A percentile compares a stretch with the other conserved stretches of the same genome.
Evolutionary conservation across 2,329 filamentous ascomycete genomes (phyloP).

Genomic region (Hypoxylon sp.): DNA sequence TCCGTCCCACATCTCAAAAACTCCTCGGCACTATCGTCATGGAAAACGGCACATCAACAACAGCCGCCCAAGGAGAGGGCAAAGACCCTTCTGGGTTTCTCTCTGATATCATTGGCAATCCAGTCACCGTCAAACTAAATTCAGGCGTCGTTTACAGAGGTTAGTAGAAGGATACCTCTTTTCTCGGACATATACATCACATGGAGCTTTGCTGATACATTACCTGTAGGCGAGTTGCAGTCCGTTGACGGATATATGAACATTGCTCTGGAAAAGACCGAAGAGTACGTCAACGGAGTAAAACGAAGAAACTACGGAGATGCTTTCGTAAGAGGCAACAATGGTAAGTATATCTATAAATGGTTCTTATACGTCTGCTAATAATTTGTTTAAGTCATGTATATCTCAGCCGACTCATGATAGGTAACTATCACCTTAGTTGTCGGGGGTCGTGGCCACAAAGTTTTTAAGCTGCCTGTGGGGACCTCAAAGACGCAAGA

Average conservation of each 20-base stretch:
- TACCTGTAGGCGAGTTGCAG: slow-evolving; percentile 82
- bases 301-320: slow-evolving; percentile 89
- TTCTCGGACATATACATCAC: slow-evolving; percentile 2
- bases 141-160: slow-evolving; percentile 99
- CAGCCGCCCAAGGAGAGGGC: slow-evolving; percentile 71
- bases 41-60: slow-evolving; percentile 74
- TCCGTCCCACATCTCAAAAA: background rate
- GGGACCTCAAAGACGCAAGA: background rate
- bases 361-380: no score
- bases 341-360: slow-evolving; percentile 68
- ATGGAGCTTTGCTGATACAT: slow-evolving; percentile 31
- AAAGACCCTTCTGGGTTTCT: slow-evolving; percentile 95
- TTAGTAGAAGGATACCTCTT: slow-evolving; percentile 53
- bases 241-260: slow-evolving; percentile 99
- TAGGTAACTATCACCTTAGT: slow-evolving; percentile 12
- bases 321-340: slow-evolving; percentile 95
- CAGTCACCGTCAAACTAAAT: slow-evolving; percentile 97
- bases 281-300: slow-evolving; percentile 88
- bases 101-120: slow-evolving; percentile 91
- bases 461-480: background rate
- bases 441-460: background rate
- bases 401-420: slow-evolving; percentile 73
- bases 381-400: slow-evolving; percentile 67
- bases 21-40: slow-evolving; percentile 59
- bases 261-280: slow-evolving; percentile 95